Percentiles rank a stretch among this genome's conserved stretches.
Conservation (phyloP, 768 basidiomycete species). For the Russula emetica region DNA sequence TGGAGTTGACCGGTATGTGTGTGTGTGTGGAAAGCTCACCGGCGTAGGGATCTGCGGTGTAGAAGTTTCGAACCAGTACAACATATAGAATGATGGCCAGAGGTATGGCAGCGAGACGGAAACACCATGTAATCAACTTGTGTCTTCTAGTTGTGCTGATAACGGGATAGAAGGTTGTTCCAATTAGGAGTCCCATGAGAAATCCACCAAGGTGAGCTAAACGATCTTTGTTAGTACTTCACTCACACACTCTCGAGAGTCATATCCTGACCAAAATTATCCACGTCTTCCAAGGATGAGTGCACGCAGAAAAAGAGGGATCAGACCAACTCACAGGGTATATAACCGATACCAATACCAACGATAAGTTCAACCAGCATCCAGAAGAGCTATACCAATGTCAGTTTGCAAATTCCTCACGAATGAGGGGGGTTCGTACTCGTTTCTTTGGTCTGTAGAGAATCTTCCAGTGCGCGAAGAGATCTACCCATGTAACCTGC, state of each 20-base stretch:
- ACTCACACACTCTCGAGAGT: neutral
- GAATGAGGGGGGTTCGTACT: conserved; percentile 39
- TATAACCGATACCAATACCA: conserved; percentile 79
- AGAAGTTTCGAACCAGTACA: conserved; percentile 83
- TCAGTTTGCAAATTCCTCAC: neutral
- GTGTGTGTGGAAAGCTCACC: conserved; percentile 43
- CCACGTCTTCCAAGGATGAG: conserved; percentile 53
- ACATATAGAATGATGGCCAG: conserved; percentile 77
- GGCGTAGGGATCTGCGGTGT: conserved; percentile 78
- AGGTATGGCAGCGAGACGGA: conserved; percentile 70
- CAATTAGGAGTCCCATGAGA: conserved; percentile 76
- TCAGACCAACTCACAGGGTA: conserved; percentile 57
- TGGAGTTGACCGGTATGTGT: neutral
- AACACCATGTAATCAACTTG: conserved; percentile 62
- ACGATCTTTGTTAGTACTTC: conserved; percentile 18
- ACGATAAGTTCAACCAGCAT: conserved; percentile 85
- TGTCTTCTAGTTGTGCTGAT: conserved; percentile 78
- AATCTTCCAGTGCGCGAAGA: conserved; percentile 89
- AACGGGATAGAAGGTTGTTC: conserved; percentile 83
- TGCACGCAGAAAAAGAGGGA: neutral
- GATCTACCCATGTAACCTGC: conserved; percentile 79
- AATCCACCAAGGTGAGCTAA: conserved; percentile 85
- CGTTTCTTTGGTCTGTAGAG: conserved; percentile 76
- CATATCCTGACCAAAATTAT: conserved; percentile 70
- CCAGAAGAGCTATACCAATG: conserved; percentile 58